Percentiles rank a stretch among this genome's conserved stretches.
Conservation (phyloP, 2,329 filamentous ascomycete genomes). For the Calonectria henricotiae region DNA sequence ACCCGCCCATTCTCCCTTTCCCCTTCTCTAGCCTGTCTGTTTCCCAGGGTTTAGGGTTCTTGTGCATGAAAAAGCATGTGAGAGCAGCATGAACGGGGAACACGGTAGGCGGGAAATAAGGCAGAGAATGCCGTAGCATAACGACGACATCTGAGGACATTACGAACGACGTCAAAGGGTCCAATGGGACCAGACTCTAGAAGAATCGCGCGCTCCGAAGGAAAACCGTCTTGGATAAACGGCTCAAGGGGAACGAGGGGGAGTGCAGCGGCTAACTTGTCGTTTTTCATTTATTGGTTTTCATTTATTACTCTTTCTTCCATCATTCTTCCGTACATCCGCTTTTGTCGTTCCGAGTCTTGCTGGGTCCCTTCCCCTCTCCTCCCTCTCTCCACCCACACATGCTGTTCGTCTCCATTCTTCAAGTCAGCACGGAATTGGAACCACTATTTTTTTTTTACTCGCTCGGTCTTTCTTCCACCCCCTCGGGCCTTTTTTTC, state of each 20-base stretch:
- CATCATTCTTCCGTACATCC: constrained; percentile 24
- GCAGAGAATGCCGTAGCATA: not conserved
- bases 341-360: not conserved
- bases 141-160: not conserved
- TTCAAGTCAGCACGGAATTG: constrained; percentile 24
- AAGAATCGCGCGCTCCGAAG: constrained; percentile 19
- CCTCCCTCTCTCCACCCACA: constrained; percentile 9
- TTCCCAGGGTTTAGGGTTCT: constrained; percentile 23
- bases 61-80: constrained; percentile 28
- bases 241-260: not conserved
- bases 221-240: constrained; percentile 19
- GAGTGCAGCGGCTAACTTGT: not conserved
- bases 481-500: constrained; percentile 27
- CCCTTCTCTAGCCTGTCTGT: not conserved
- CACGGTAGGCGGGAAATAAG: not conserved
- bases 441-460: constrained; percentile 6
- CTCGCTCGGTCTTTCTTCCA: constrained; percentile 34
- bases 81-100: constrained; percentile 16
- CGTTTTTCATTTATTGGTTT: constrained; percentile 18
- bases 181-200: constrained; percentile 3
- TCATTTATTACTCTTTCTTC: constrained; percentile 21
- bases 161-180: constrained; percentile 17
- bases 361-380: not conserved
- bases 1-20: not conserved
- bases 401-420: constrained; percentile 8